Percentiles rank a stretch among this genome's conserved stretches.
Evolutionary conservation across 2,329 filamentous ascomycete species (phyloP).

Genomic region (Stemphylium vesicarium): DNA sequence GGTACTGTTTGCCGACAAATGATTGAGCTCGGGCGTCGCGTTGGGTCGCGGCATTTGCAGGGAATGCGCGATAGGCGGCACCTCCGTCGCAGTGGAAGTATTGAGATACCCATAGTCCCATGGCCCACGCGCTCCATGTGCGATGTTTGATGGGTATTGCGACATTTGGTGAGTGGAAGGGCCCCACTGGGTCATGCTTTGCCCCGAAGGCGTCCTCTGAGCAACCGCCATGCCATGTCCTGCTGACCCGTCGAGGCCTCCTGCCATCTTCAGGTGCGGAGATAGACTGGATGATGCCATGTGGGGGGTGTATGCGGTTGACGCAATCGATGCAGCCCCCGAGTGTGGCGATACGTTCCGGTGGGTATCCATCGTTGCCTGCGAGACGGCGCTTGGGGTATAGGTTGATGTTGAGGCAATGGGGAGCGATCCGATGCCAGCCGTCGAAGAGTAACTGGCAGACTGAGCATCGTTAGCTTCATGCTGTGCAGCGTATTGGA

Average conservation of each 20-base stretch:
- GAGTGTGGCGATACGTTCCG: constrained; percentile 58
- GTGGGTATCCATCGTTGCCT: constrained; percentile 56
- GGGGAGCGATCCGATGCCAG: constrained; percentile 55
- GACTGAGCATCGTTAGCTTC: constrained; percentile 58
- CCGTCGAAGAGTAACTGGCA: constrained; percentile 72
- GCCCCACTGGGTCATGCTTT: constrained; percentile 47
- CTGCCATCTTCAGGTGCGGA: constrained; percentile 51
- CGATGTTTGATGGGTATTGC: constrained; percentile 41
- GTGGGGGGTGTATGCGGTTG: constrained; percentile 52
- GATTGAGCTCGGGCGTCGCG: constrained; percentile 37
- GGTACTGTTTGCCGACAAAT: constrained; percentile 36
- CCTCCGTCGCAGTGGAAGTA: constrained; percentile 31
- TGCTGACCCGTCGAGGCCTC: constrained; percentile 48
- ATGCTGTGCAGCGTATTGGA: constrained; percentile 24
- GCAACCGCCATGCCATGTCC: constrained; percentile 43
- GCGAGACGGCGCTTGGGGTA: constrained; percentile 53
- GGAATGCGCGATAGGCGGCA: constrained; percentile 37
- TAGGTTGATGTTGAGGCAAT: constrained; percentile 42
- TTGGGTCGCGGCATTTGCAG: constrained; percentile 44
- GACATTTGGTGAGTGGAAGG: constrained; percentile 39
- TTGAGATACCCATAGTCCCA: constrained; percentile 49
- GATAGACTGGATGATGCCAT: constrained; percentile 54
- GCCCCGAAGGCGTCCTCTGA: constrained; percentile 41
- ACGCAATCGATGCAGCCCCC: constrained; percentile 52
- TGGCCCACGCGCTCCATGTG: constrained; percentile 40